A percentile compares a stretch with the other conserved stretches of the same genome.
These are phyloP conservation scores for Paraphoma sp. DNA, from an alignment of 2,329 filamentous ascomycete species.

Conservation along the genomic window DNA sequence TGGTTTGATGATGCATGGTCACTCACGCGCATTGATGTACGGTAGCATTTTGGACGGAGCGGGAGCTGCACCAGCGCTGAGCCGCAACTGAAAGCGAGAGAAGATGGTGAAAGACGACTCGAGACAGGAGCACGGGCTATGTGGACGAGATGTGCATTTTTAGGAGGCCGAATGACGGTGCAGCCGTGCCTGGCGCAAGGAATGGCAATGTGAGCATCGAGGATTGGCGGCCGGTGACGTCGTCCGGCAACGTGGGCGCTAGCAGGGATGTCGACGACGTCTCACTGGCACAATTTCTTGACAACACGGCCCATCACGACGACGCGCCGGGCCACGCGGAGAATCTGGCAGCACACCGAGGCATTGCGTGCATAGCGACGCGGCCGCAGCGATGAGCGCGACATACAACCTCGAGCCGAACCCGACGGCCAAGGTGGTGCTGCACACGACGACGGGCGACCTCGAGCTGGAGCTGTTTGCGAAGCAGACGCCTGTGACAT, in stretches of 20 bases:
- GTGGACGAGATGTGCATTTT: slow-evolving; percentile 18
- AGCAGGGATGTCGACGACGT: slow-evolving; percentile 4
- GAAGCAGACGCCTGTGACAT: slow-evolving; percentile 88
- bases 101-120: background rate
- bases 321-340: slow-evolving; percentile 13
- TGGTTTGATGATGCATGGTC: background rate
- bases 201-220: background rate
- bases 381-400: slow-evolving; percentile 70
- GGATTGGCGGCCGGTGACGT: slow-evolving; percentile 1
- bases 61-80: background rate
- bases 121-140: slow-evolving; percentile 13
- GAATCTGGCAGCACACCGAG: background rate
- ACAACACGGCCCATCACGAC: too few relatives aligned
- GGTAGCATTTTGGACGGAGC: slow-evolving; percentile 61
- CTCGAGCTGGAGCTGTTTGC: slow-evolving; percentile 93
- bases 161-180: slow-evolving; percentile 3
- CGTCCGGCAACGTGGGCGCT: slow-evolving; percentile 5
- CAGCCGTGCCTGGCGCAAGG: slow-evolving; percentile 7
- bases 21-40: slow-evolving; percentile 67
- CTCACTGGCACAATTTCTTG: slow-evolving; percentile 4
- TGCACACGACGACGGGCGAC: slow-evolving; percentile 90
- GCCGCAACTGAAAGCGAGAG: too few relatives aligned
- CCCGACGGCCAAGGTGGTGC: slow-evolving; percentile 87
- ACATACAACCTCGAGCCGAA: slow-evolving; percentile 95
- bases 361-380: background rate